Evolutionary conservation across 768 basidiomycete genomes (phyloP).

Genomic region (Tylopilus cervinicoccineus): DNA sequence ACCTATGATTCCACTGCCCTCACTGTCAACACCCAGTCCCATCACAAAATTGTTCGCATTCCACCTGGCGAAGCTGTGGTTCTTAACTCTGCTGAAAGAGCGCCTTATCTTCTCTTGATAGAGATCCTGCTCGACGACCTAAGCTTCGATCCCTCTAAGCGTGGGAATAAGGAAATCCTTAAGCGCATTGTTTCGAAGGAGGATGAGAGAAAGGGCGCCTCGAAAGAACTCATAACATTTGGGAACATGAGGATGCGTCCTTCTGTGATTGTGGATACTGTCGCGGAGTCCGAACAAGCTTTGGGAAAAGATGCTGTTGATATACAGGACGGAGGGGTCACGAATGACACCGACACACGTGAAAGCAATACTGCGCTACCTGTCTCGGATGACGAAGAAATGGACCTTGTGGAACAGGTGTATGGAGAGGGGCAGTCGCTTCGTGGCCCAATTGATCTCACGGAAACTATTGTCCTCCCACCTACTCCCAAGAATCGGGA

Average conservation of each 20-base stretch:
- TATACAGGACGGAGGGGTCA: constrained; percentile 15
- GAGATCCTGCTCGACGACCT: constrained; percentile 89
- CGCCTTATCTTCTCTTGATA: constrained; percentile 88
- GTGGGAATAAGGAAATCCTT: constrained; percentile 82
- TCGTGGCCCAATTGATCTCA: constrained; percentile 70
- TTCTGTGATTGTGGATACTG: constrained; percentile 18
- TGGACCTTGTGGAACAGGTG: constrained; percentile 95
- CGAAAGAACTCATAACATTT: constrained; percentile 52
- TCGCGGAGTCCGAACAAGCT: constrained; percentile 30
- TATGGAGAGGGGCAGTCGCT: constrained; percentile 79
- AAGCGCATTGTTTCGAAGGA: constrained; percentile 72
- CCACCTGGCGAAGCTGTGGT: constrained; percentile 98
- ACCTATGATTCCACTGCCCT: constrained; percentile 32
- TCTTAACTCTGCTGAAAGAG: constrained; percentile 94
- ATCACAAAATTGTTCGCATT: constrained; percentile 95
- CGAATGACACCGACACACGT: constrained; percentile 15
- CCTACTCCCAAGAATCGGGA: constrained; percentile 84
- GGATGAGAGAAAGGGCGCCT: constrained; percentile 53
- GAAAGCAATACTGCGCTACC: constrained; percentile 18
- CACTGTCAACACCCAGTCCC: constrained; percentile 49
- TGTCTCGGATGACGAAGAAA: constrained; percentile 69
- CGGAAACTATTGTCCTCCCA: constrained; percentile 81
- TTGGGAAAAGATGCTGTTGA: constrained; percentile 29
- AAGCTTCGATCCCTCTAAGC: constrained; percentile 83
- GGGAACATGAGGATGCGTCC: constrained; percentile 20